Base-by-base conservation (phyloP, 306 rosid genomes). In the Argentina anserina region DNA sequence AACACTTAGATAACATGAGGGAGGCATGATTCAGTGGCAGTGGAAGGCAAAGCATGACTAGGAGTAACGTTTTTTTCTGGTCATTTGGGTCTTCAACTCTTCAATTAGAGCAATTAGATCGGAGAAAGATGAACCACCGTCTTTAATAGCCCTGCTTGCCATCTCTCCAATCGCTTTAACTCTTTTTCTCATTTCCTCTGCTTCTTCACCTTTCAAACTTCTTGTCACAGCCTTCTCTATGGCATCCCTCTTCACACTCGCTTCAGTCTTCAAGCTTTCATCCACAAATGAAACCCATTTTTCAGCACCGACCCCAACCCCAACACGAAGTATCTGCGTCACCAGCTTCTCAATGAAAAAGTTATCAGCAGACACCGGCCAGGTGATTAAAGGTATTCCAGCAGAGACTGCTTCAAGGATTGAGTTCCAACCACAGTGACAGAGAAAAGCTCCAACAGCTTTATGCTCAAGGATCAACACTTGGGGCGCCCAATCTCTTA, bases 331-430 rank as follows among this genome's bases (percentile, higher is more conserved):
- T 12, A 26, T 25, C 28, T 56, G 63, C 6, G 62, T 56, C 36
- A 26, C 62, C 62, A 78, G 53, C 62, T 75, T 84, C 81, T 84
- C 85, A 59, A 62, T 78, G 18, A 36, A 43, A 31, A 84, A 71
- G 23, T 84, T 76, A 1, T 84, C 87, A 1, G 80, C 78, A 4
- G 52, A 74, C 42, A 70, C 2, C 1, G 87, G 85, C 85, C 85
- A 84, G 1, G 85, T 74, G 9, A 77, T 31, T 78, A 80, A 17
- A 0, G 84, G 80, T 31, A 77, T 8, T 17, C 84, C 85, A 0
- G 70, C 73, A 25, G 76, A 65, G 2, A 80, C 15, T 17, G 60
- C 84, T 77, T 80, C 84, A 3, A 83, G 73, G 2, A 72, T n/a
- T 8, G 83, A 82, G 39, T 79, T 82, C 83, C 83, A 82, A 2